Base-by-base conservation (phyloP, 768 basidiomycete species). In the Phanerodontia chrysosporium region DNA sequence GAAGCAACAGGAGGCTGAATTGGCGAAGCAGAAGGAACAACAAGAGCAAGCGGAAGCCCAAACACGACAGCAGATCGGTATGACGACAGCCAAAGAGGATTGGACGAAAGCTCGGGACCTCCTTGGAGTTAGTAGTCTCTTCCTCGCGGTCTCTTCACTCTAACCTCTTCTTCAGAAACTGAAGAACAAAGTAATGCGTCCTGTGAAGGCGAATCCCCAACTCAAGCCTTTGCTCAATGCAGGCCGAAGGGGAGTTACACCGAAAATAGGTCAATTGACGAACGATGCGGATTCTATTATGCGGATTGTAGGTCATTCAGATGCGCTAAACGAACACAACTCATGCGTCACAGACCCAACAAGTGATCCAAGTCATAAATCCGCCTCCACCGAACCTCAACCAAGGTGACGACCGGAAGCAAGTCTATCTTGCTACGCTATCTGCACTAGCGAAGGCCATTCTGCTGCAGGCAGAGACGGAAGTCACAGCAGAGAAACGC, bases 381-480 rank as follows among this genome's bases (percentile, higher is more conserved):
- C 73, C 78, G 12, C 60, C 65, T 13, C 66, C 67, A 21, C 64
- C 63, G 0, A 64, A 68, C 56, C 68, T 71, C 13, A 42, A 18
- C 18, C 39, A 42, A 42, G 18, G 39, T 18, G 39, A 42, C 39
- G 39, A 42, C 39, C 39, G 39, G 10, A 61, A 64, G 36, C 63
- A 69, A n/a, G 74, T 90, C 55, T 95, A 94, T 69, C 71, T 78
- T 49, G 90, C 92, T 51, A 79, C 89, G 22, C 82, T 95, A 46
- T 95, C 91, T 22, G 89, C 94, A n/a, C 82, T 98, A 42, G 78
- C 92, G 49, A 98, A 98, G 69, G 78, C 85, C 18, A 86, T 98
- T 60, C 80, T 98, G 45, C 79, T 90, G 32, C 96, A 98, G 75
- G 95, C 95, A 18, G 95, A 97, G 75, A 89, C 87, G 0, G 96